Evolutionary conservation across 225 moss, liverwort and hornwort species (phyloP).

Genomic region (Asterella californica): DNA sequence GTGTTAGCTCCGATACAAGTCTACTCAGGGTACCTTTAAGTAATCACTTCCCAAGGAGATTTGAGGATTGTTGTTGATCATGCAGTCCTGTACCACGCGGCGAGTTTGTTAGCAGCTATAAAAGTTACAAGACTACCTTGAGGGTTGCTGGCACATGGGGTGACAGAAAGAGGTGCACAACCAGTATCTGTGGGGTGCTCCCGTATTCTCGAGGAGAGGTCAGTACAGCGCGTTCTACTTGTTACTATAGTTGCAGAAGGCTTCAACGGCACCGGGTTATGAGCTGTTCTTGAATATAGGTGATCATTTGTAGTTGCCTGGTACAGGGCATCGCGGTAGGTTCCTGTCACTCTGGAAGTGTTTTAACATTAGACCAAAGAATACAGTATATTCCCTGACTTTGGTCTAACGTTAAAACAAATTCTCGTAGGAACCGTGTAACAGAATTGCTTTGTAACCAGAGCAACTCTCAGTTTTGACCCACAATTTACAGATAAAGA

Average conservation of each 20-base stretch:
- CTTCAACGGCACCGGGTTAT: background rate
- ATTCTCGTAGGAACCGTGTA: background rate
- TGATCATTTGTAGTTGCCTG: background rate
- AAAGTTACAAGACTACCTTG: too few relatives aligned
- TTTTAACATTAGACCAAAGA: slow-evolving; percentile 17
- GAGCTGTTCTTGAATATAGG: background rate
- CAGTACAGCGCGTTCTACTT: background rate
- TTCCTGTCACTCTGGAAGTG: background rate
- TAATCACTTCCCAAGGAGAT: background rate
- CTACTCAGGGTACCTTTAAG: background rate
- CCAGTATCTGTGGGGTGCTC: background rate
- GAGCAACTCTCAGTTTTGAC: background rate
- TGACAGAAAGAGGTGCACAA: background rate
- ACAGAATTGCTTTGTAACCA: background rate
- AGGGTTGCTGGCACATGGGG: background rate
- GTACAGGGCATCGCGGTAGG: background rate
- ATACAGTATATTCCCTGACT: background rate
- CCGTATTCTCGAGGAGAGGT: background rate
- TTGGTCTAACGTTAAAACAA: slow-evolving; percentile 13
- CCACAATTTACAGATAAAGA: background rate
- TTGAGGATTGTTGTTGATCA: background rate
- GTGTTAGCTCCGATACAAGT: too few relatives aligned
- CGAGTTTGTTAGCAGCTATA: background rate
- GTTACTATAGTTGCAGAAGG: background rate
- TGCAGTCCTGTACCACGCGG: background rate